Base-by-base conservation (phyloP, 148 eudicot species). In the Spergularia bocconei region DNA sequence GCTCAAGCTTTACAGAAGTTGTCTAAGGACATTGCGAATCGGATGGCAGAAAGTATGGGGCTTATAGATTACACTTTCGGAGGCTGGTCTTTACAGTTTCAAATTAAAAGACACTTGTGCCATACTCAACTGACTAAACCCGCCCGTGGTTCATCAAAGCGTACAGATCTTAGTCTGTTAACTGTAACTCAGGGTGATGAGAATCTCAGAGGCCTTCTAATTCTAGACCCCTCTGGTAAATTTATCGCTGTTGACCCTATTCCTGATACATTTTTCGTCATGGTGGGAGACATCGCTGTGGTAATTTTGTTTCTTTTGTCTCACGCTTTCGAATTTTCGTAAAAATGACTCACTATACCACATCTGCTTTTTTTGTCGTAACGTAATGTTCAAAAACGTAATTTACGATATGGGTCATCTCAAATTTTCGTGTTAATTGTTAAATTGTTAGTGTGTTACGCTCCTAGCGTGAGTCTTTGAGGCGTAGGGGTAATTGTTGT, bases 161-260 rank as follows among this genome's bases (percentile, higher is more conserved):
- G 90, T 73, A 91, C 97, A 9, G 97, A 92, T 56, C 79, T 91
- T 0, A 86, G 91, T 7, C 88, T 90, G 23, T 81, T 92, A 0
- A 90, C 97, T 0, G 44, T 92, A 5, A 87, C 90, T 54, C 92
- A 90, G 66, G 97, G 90, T 36, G 97, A 90, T 68, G 94, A 92
- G 70, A 66, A 66, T 29, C 76, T 90, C 2, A 85, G 92, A 7
- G 94, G 97, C 10, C 92, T 92, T 51, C 88, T 90, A 82, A 88
- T 92, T 0, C 83, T 87, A 88, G 75, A 79, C 62, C 81, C 79
- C 38, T 79, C 81, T 7, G 90, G 93, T 5, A 56, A 38, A 54
- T 89, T 86, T 60, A 58, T 81, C 41, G 82, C 86, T 4, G 86
- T 88, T 21, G 85, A 91, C 67, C 93, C 93, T 38, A 78, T 66